phyloP scores from a whole-genome alignment of 768 basidiomycete genomes.

The Rhizopogon rudus region DNA sequence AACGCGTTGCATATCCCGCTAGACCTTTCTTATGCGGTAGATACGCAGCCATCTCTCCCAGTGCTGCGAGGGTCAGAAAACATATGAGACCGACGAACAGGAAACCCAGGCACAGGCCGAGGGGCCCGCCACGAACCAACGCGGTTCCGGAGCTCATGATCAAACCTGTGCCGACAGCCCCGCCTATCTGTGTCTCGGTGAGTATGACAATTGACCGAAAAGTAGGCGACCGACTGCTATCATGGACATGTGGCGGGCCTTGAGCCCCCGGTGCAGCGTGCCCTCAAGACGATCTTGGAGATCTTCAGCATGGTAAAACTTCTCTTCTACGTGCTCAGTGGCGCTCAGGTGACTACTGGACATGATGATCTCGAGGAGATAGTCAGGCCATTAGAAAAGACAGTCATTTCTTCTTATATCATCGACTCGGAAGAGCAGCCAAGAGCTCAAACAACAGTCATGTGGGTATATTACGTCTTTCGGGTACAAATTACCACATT shows the following conservation, averaged over 20 bases:
- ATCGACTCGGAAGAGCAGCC: too few relatives aligned
- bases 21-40: conserved; percentile 59
- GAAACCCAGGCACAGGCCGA: conserved; percentile 40
- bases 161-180: conserved; percentile 50
- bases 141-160: conserved; percentile 55
- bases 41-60: conserved; percentile 34
- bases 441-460: too few relatives aligned
- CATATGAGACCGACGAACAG: conserved; percentile 52
- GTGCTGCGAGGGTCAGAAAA: conserved; percentile 56
- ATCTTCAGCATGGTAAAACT: conserved; percentile 20
- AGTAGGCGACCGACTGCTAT: conserved; percentile 36
- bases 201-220: not conserved
- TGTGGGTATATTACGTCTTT: not conserved
- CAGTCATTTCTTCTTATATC: too few relatives aligned
- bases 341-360: not conserved
- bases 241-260: conserved; percentile 56
- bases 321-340: conserved; percentile 6
- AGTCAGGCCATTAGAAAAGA: not conserved
- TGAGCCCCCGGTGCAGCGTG: conserved; percentile 46
- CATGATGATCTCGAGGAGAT: not conserved
- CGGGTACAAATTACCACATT: not conserved
- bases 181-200: conserved; percentile 33
- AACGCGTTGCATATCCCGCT: conserved; percentile 59
- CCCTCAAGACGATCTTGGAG: conserved; percentile 34
- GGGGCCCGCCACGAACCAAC: conserved; percentile 50